Base-by-base conservation (phyloP, 108 stramenopile species). In the Seminavis robusta region DNA sequence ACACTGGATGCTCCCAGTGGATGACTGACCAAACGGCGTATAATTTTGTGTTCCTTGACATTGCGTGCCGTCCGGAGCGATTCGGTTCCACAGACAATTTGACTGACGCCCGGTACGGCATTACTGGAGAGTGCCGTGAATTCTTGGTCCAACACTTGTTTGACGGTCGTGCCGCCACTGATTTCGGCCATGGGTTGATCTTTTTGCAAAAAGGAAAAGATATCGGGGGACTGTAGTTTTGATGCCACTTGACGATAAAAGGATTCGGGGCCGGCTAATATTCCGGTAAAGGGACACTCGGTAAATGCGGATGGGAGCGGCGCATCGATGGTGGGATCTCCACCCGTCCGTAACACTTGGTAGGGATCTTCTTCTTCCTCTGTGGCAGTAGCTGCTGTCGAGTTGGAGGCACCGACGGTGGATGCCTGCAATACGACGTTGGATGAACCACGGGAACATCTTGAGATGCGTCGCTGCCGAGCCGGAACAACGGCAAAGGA, bases 111-210 rank as follows among this genome's bases (percentile, higher is more conserved):
- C 20, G 42, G 20, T 21, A 43, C 42, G 6, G 21, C 42, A 43
- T 43, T 43, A 5, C 20, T 21, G 42, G 42, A 21, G 10, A 43
- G 15, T 5, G 42, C 17, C 20, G 5, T 15, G 15, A 43, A 43
- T 43, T 43, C 42, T 21, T 43, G 6, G 20, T 4, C 6, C 10
- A 43, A n/a, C 6, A 43, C 42, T 5, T 43, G 42, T 43, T 21
- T 16, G 6, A 43, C 15, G 42, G 42, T 21, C 6, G 20, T 16
- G 5, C 42, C 42, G 9, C 15, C 42, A 43, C 10, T 10, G 42
- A 43, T 21, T 43, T 43, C 42, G 6, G 21, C 42, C 42, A 43
- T 43, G 42, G 42, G 42, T 43, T 15, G 42, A 43, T 43, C 4
- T 15, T n/a, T 6, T 6, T 43, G 42, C 42, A 43, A 5, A 43